Evolutionary conservation across 371 early-diverging fungal genomes (phyloP).

Genomic region (Actinomortierella ambigua): DNA sequence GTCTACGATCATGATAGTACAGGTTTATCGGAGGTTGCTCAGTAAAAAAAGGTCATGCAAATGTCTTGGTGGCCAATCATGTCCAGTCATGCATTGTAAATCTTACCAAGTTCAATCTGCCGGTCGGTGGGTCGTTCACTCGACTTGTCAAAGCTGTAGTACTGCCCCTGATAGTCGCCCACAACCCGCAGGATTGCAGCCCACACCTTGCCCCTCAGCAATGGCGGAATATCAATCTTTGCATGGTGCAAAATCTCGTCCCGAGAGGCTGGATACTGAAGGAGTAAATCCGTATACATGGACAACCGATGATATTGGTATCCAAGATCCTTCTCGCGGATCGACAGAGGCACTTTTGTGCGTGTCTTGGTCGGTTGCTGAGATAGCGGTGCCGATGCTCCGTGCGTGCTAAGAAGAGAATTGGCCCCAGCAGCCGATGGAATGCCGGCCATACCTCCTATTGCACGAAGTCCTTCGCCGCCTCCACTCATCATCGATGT

Average conservation of each 20-base stretch:
- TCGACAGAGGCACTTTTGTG: conserved; percentile 53
- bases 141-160: conserved; percentile 65
- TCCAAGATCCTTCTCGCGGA: conserved; percentile 71
- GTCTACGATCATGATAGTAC: conserved; percentile 49
- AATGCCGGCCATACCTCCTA: no score
- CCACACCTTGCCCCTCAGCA: conserved; percentile 79
- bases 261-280: conserved; percentile 71
- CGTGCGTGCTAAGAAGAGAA: no score
- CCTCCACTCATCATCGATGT: no score
- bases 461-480: no score
- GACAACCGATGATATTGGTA: conserved; percentile 72
- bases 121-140: conserved; percentile 57
- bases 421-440: no score
- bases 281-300: conserved; percentile 66
- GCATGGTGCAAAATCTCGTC: conserved; percentile 73
- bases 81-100: background rate
- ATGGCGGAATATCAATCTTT: conserved; percentile 75
- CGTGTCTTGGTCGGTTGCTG: conserved; percentile 39
- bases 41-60: conserved; percentile 7
- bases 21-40: background rate
- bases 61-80: conserved; percentile 1
- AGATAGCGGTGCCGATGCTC: conserved; percentile 17
- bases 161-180: conserved; percentile 64
- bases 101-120: conserved; percentile 53
- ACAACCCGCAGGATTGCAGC: conserved; percentile 73